Base-by-base conservation (phyloP, 2,329 filamentous ascomycete species). In the Aulographum hederae region DNA sequence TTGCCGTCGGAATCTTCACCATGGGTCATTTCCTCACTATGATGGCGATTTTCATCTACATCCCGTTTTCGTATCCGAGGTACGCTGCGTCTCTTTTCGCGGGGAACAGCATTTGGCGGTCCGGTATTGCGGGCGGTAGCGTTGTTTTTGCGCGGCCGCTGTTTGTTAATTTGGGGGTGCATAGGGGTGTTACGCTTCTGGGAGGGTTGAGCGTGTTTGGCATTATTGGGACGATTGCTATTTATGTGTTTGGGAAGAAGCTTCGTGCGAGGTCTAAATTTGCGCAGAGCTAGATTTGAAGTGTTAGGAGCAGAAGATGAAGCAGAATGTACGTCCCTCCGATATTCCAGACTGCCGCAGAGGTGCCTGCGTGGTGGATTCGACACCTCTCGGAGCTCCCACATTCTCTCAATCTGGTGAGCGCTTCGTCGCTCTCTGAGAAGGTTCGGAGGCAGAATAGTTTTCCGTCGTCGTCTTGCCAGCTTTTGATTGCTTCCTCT, bases 91-190 rank as follows among this genome's bases (percentile, higher is more conserved):
- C 30, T 10, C 34, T 38, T 1, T 38, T 38, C 34, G 36, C 36
- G 5, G 34, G 34, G n/a, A 38, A 38, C 25, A 35, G 37, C 29
- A 30, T 51, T 28, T 42, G 45, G 0, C 39, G 50, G 8, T 41
- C 36, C 3, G 61, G 66, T 2, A 50, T 77, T 3, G 73, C 71
- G 5, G 69, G 65, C 32, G 69, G 61, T 0, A 65, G 63, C 17
- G 61, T 77, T 28, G 50, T 74, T 14, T 75, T 74, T 41, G 61
- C 65, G 0, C 58, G 63, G 29, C 70, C 72, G 4, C 55, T 77
- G 33, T 77, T 65, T 34, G 47, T 52, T 12, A 68, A 71, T 40
- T 42, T 77, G 4, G 70, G 70, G 10, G 63, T 77, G 18, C 67
- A 59, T 4, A 56, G 51, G 28, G 73, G 71, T 3, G 58, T 63